Conservation (phyloP, 768 basidiomycete species). For the Suillus occidentalis region DNA sequence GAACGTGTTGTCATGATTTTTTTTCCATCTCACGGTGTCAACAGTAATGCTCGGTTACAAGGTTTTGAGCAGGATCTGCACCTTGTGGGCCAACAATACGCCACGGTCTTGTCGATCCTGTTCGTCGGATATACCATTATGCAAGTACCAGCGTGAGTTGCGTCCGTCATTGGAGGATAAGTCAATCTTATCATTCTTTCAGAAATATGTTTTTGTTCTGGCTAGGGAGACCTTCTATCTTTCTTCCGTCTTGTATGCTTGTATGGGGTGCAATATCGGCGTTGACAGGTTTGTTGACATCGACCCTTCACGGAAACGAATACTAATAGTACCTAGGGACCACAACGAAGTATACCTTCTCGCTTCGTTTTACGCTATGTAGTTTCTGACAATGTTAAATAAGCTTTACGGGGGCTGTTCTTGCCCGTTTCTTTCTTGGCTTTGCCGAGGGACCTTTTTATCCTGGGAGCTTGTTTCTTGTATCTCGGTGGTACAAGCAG, state of each 20-base stretch:
- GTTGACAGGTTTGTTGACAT: conserved; percentile 33
- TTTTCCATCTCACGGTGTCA: background rate
- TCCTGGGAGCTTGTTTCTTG: conserved; percentile 31
- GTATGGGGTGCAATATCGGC: conserved; percentile 39
- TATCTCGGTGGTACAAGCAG: conserved; percentile 40
- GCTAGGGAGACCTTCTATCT: conserved; percentile 29
- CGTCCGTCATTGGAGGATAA: background rate
- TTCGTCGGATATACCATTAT: conserved; percentile 28
- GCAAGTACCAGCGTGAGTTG: conserved; percentile 20
- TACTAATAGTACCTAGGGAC: background rate
- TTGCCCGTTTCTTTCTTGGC: conserved; percentile 43
- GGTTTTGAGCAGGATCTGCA: conserved; percentile 24
- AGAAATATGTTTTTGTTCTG: conserved; percentile 34
- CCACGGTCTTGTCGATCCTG: conserved; percentile 25
- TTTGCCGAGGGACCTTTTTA: conserved; percentile 34
- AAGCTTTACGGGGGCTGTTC: conserved; percentile 24
- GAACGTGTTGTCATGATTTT: too few relatives aligned
- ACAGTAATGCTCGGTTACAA: conserved; percentile 20
- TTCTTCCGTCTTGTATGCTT: conserved; percentile 23
- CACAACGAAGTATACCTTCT: background rate
- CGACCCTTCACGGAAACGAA: background rate
- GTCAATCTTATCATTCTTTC: background rate
- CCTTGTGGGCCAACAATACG: conserved; percentile 24
- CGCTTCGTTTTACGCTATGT: background rate
- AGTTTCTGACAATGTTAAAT: background rate